Conservation (phyloP, 805 yeast species). For the Candida maris region DNA sequence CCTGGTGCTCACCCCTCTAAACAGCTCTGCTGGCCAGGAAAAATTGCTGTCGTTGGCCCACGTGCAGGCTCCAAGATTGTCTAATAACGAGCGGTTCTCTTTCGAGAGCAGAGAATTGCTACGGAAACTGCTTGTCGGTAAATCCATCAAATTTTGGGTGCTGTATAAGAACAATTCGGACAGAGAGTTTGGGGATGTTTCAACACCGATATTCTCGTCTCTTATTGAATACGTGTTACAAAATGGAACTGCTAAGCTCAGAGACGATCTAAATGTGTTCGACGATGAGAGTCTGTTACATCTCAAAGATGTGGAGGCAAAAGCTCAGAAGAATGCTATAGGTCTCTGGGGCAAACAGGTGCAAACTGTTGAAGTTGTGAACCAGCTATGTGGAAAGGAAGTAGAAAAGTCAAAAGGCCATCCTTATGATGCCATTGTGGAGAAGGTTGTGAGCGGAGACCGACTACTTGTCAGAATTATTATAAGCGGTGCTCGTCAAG, state of each 20-base stretch:
- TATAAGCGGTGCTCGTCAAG: constrained; percentile 47
- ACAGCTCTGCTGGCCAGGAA: constrained; percentile 50
- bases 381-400: constrained; percentile 31
- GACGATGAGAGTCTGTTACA: constrained; percentile 39
- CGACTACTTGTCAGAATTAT: constrained; percentile 60
- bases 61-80: constrained; percentile 54
- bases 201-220: constrained; percentile 59
- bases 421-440: constrained; percentile 61
- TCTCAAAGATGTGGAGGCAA: constrained; percentile 40
- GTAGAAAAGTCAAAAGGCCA: constrained; percentile 34
- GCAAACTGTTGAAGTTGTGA: constrained; percentile 23
- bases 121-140: constrained; percentile 61
- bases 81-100: constrained; percentile 43
- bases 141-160: constrained; percentile 56
- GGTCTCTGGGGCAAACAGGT: constrained; percentile 53
- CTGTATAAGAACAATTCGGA: constrained; percentile 50
- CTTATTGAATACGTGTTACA: constrained; percentile 52
- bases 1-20: constrained; percentile 52
- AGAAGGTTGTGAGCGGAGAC: constrained; percentile 76
- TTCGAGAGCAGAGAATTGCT: constrained; percentile 60
- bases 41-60: constrained; percentile 61
- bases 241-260: constrained; percentile 60
- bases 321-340: constrained; percentile 45
- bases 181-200: constrained; percentile 70
- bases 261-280: constrained; percentile 43